Percentiles rank a stretch among this genome's conserved stretches.
phyloP scores from a whole-genome alignment of 352 stramenopile species.

The Pythium aphanidermatum region DNA sequence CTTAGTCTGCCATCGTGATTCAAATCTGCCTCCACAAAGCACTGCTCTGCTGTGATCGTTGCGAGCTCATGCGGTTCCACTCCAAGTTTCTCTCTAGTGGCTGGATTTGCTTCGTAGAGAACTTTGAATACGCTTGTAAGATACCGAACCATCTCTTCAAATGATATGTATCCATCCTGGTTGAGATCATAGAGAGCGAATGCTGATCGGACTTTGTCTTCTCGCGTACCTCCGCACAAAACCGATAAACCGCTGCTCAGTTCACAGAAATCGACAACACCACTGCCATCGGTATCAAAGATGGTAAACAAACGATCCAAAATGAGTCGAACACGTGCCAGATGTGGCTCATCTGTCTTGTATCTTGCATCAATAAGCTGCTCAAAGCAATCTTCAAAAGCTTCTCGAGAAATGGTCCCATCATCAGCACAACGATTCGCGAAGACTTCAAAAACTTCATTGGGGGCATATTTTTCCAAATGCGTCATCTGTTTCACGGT shows the following conservation, averaged over 20 bases:
- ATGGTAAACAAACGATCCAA: conserved; percentile 76
- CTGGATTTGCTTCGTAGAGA: conserved; percentile 74
- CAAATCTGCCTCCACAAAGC: conserved; percentile 78
- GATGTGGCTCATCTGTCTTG: conserved; percentile 62
- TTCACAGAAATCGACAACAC: conserved; percentile 81
- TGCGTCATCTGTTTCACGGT: conserved; percentile 83
- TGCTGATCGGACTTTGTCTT: conserved; percentile 82
- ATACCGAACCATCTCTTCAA: conserved; percentile 89
- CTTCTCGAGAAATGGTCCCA: conserved; percentile 68
- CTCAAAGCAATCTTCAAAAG: conserved; percentile 82
- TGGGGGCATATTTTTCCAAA: conserved; percentile 68
- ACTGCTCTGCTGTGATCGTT: conserved; percentile 74
- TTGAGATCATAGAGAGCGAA: conserved; percentile 87
- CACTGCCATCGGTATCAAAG: conserved; percentile 76
- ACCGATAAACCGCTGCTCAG: conserved; percentile 78
- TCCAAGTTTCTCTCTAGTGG: conserved; percentile 45
- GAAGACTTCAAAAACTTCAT: conserved; percentile 86
- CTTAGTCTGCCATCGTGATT: conserved; percentile 76
- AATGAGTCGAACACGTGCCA: conserved; percentile 56
- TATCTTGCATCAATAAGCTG: conserved; percentile 76
- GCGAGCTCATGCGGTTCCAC: conserved; percentile 69
- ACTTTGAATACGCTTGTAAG: conserved; percentile 84
- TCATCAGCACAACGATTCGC: conserved; percentile 75
- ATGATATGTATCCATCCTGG: conserved; percentile 74
- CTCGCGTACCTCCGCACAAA: conserved; percentile 65